These are phyloP conservation scores for Echium plantagineum DNA, from an alignment of 257 asterid genomes.

Conservation along the genomic window DNA sequence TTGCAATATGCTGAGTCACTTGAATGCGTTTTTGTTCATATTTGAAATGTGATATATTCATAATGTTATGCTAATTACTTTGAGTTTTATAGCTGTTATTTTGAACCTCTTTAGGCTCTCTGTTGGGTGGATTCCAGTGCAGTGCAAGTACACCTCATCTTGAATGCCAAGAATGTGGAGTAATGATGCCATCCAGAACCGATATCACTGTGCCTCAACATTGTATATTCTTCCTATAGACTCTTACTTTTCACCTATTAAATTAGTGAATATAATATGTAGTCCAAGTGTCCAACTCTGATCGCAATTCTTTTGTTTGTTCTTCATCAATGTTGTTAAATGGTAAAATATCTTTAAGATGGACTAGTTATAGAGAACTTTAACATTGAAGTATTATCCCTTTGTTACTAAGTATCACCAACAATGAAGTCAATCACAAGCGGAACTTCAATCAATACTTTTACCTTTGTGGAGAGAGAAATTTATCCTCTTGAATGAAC, in stretches of 20 bases:
- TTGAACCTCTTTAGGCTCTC: conserved; percentile 39
- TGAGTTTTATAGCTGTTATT: conserved; percentile 9
- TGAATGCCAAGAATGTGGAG: conserved; percentile 85
- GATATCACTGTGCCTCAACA: conserved; percentile 54
- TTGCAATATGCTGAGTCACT: no score
- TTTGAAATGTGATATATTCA: not conserved
- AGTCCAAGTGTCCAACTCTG: no score
- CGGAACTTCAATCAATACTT: no score
- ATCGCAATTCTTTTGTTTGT: not conserved
- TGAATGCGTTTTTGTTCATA: not conserved
- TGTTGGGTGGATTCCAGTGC: conserved; percentile 62
- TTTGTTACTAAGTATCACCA: not conserved
- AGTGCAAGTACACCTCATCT: conserved; percentile 68
- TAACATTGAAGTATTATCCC: no score
- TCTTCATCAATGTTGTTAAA: no score
- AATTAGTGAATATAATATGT: not conserved
- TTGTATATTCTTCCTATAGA: conserved; percentile 35
- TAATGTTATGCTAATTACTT: not conserved
- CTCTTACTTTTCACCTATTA: conserved; percentile 2
- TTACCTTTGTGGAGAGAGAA: not conserved
- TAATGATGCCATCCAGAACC: conserved; percentile 88
- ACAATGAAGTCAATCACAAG: not conserved
- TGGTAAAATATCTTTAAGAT: not conserved
- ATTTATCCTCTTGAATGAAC: not conserved
- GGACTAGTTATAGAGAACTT: no score